Evolutionary conservation across 306 rosid species (phyloP).

Genomic region (Herpetospermum pedunculosum): DNA sequence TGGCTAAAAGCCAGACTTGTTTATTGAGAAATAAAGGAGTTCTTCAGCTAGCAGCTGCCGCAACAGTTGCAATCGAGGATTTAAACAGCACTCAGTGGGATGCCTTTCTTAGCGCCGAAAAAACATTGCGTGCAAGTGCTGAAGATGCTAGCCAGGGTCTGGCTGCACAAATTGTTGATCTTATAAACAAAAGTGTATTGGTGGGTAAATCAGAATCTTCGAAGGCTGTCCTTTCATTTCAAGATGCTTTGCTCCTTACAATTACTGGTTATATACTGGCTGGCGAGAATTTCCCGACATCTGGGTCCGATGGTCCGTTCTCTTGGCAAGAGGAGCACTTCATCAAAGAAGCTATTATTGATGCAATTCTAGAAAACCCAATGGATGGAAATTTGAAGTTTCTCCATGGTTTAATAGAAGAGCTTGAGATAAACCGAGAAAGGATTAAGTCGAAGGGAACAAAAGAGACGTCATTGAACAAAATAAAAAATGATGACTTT

Average conservation of each 20-base stretch:
- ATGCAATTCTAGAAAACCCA: constrained; percentile 79
- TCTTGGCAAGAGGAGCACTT: constrained; percentile 94
- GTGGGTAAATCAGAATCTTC: constrained; percentile 40
- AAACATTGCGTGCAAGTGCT: constrained; percentile 47
- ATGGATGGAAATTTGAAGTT: constrained; percentile 53
- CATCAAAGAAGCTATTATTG: constrained; percentile 73
- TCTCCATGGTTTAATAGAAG: constrained; percentile 71
- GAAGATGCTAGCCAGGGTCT: constrained; percentile 90
- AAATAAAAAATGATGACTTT: constrained; percentile 48
- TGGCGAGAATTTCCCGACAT: constrained; percentile 80
- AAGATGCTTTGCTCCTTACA: constrained; percentile 73
- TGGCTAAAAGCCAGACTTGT: constrained; percentile 58
- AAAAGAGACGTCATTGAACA: constrained; percentile 22
- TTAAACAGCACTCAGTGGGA: constrained; percentile 65
- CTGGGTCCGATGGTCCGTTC: constrained; percentile 82
- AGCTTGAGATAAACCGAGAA: constrained; percentile 54
- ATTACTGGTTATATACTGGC: constrained; percentile 75
- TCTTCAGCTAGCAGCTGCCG: constrained; percentile 76
- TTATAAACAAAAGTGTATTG: constrained; percentile 64
- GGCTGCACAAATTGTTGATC: constrained; percentile 82
- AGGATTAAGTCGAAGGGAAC: constrained; percentile 42
- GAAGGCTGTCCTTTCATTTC: constrained; percentile 53
- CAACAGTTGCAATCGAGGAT: constrained; percentile 58
- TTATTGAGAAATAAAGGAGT: constrained; percentile 77
- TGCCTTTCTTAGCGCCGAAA: constrained; percentile 74